Evolutionary conservation across 371 early-diverging fungal genomes (phyloP).

Genomic region (Entomophthora muscae): DNA sequence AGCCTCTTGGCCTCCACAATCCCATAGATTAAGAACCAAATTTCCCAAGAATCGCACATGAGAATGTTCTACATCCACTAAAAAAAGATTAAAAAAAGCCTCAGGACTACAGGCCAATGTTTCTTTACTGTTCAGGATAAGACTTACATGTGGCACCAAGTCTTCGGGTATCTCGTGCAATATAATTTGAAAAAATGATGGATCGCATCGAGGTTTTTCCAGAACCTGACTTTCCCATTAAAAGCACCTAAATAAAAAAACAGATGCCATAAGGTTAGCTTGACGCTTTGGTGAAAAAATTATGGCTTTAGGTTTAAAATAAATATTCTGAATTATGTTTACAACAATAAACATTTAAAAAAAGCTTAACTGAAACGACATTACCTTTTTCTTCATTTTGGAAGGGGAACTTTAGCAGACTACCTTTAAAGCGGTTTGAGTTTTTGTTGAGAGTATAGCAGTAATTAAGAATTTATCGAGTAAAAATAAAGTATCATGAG

Average conservation of each 20-base stretch:
- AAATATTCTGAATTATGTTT: not conserved
- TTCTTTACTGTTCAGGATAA: conserved; percentile 9
- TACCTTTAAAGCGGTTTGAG: not conserved
- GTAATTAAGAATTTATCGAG: not conserved
- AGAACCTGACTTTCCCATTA: conserved; percentile 94
- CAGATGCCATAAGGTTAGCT: too few species aligned
- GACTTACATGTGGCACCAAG: conserved; percentile 80
- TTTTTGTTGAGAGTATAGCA: not conserved
- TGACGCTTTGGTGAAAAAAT: not conserved
- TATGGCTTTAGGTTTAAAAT: not conserved
- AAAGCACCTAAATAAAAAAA: conserved; percentile 34
- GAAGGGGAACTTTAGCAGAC: not conserved
- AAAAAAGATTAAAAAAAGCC: conserved; percentile 1
- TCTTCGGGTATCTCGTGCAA: conserved; percentile 83
- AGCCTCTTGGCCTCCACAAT: conserved; percentile 85
- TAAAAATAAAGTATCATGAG: too few species aligned
- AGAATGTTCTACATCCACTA: conserved; percentile 92
- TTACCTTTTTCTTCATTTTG: not conserved
- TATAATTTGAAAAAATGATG: conserved; percentile 92
- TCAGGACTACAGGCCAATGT: too few species aligned
- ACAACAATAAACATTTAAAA: not conserved
- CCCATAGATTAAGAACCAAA: conserved; percentile 88
- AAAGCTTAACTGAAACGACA: not conserved
- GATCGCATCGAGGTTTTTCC: conserved; percentile 98
- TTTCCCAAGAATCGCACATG: conserved; percentile 89